phyloP scores from a whole-genome alignment of 1,139 yeast species.

The Suhomyces bokatorum region DNA sequence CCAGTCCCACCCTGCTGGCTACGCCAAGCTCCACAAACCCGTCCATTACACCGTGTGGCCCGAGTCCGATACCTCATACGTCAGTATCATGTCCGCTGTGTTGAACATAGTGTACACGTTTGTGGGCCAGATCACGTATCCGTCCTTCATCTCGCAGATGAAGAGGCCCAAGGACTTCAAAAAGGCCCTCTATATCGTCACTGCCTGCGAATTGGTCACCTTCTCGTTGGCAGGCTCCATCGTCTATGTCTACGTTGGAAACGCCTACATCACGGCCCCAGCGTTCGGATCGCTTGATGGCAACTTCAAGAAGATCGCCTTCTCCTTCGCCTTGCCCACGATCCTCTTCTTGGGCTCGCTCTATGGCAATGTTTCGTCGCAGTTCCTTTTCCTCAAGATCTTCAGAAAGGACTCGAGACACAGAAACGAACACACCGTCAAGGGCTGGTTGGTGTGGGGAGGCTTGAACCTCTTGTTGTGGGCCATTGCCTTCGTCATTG shows the following conservation, averaged over 20 bases:
- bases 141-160: slow-evolving; percentile 64
- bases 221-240: slow-evolving; percentile 57
- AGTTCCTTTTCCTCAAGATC: slow-evolving; percentile 49
- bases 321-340: slow-evolving; percentile 63
- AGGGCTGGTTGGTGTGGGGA: slow-evolving; percentile 57
- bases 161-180: slow-evolving; percentile 56
- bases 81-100: slow-evolving; percentile 56
- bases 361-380: slow-evolving; percentile 55
- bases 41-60: slow-evolving; percentile 52
- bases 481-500: slow-evolving; percentile 57
- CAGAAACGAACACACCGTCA: slow-evolving; percentile 46
- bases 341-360: slow-evolving; percentile 56
- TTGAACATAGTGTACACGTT: slow-evolving; percentile 62
- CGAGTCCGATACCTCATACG: slow-evolving; percentile 49
- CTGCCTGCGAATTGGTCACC: slow-evolving; percentile 48
- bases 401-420: slow-evolving; percentile 45
- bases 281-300: slow-evolving; percentile 56
- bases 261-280: slow-evolving; percentile 55
- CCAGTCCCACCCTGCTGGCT: slow-evolving; percentile 50
- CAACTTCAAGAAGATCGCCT: slow-evolving; percentile 52
- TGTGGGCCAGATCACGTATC: slow-evolving; percentile 64
- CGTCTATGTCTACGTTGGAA: slow-evolving; percentile 59
- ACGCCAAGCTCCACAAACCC: slow-evolving; percentile 29
- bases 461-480: slow-evolving; percentile 45
- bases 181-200: slow-evolving; percentile 55